Evolutionary conservation across 2,329 filamentous ascomycete genomes (phyloP), one percentile per base, ranked within the genome.

Genomic region (Leptographium radiaticola): DNA sequence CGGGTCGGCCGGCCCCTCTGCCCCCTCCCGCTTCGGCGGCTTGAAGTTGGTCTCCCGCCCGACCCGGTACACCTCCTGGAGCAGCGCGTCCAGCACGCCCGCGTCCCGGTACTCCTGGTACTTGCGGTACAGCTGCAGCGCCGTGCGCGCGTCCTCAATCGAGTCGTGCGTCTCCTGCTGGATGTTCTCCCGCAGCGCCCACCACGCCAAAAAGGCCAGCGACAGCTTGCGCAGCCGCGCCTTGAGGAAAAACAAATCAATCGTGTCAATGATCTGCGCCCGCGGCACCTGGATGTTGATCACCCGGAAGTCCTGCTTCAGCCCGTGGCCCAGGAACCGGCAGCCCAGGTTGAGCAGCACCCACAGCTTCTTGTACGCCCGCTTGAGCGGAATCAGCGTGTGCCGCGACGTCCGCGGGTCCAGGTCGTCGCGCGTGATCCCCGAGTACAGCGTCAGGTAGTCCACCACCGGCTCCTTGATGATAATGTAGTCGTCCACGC

Each of bases 351-450:
- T 98, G 36, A 98, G 79, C 18, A 98, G 76, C 16, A 97, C 80
- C 94, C 94, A 98, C 34, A 98, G 81, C 67, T 96, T 96, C 70
- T 98, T 98, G 75, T 97, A 98, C 1, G 88, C 90, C 55, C 87
- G 80, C 66, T 98, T 98, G 43, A 97, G 76, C 2, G 86, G 79
- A 10, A 97, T 83, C 0, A 97, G 79, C 53, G 89, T 88, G 68
- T 95, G 91, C 53, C 77, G 80, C 45, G 86, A 87, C n/a, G 79
- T 76, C 54, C 81, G 76, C 5, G 85, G 82, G 61, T 95, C 89
- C 10, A 98, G 75, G 64, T 98, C 93, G 25, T 86, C 84, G 1
- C 84, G 79, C 6, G 84, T 86, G 60, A 98, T 95, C 44, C 93
- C 93, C 0, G 91, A 97, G 71, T 89, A 97, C 46, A 86, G 84